These are phyloP conservation scores for Rhizophagus clarus DNA, from an alignment of 192 early-diverging fungal species.

Conservation along the genomic window DNA sequence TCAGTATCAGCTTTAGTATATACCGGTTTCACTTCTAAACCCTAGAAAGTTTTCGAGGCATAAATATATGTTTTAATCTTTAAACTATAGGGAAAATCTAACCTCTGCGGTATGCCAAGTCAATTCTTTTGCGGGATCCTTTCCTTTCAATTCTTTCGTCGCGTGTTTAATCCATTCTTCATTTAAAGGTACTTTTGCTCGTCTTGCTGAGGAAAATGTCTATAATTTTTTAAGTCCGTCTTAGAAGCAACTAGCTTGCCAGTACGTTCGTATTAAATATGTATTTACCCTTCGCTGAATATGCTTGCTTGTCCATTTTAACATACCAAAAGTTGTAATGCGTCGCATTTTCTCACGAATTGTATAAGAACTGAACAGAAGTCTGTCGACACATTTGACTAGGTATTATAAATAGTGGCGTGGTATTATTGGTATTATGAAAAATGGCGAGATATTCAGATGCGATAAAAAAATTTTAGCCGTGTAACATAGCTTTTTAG, in stretches of 20 bases:
- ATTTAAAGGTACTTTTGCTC: slow-evolving; percentile 58
- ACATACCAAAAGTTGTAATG: not conserved
- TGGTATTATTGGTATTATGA: not conserved
- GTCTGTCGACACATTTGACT: not conserved
- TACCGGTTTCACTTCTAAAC: slow-evolving; percentile 82
- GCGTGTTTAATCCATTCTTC: slow-evolving; percentile 74
- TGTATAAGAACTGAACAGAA: not conserved
- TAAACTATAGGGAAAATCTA: not conserved
- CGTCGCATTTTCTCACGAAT: not conserved
- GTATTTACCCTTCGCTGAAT: not conserved
- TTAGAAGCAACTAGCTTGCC: not conserved
- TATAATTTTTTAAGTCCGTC: not conserved
- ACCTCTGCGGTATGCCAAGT: slow-evolving; percentile 84
- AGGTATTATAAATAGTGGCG: not conserved
- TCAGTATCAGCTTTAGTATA: slow-evolving; percentile 76
- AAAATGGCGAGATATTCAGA: not conserved
- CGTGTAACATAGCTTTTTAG: no score
- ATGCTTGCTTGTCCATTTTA: not conserved
- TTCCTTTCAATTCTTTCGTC: slow-evolving; percentile 85
- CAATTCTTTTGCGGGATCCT: slow-evolving; percentile 70
- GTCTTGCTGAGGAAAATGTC: slow-evolving; percentile 18
- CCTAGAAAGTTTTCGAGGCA: slow-evolving; percentile 39
- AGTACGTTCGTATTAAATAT: not conserved
- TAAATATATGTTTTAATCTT: not conserved
- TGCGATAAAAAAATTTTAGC: no score